Base-by-base conservation (phyloP, 2,329 filamentous ascomycete species). In the Colletotrichum orchidophilum region DNA sequence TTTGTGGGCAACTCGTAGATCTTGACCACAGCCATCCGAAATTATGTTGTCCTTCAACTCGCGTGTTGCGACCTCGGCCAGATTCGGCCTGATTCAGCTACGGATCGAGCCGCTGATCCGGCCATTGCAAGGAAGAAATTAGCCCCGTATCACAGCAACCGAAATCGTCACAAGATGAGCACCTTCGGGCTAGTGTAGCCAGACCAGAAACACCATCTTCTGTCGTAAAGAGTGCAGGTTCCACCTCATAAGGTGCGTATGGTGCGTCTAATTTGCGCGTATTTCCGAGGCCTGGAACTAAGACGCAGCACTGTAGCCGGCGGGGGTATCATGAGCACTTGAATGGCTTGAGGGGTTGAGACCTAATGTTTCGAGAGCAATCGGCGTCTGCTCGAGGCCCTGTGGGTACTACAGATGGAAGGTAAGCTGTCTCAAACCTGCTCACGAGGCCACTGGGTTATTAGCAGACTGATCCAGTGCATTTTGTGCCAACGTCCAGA, bases 401-500 rank as follows among this genome's bases (percentile, higher is more conserved):
- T 21, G n/a, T 18, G 39, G 3, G 18, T 9, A 18, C 4, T 21
- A 21, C 39, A 46, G 39, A 46, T 8, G n/a, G 11, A 55, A 33
- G 53, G n/a, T n/a, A n/a, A 31, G 29, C 31, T 2, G 11, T 21
- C 21, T 13, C 54, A 11, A 21, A 35, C 12, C 11, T 29, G 35
- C 15, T 57, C 33, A 66, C 8, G 50, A 15, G 24, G 29, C n/a
- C n/a, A 12, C n/a, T 1, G 21, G 12, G 5, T 13, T 50, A 29
- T 15, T 13, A 13, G 35, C n/a, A 13, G 15, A 31, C 8, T 29
- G 42, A 2, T n/a, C 26, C 27, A n/a, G 9, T 8, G 27, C 26
- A 13, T 11, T 29, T 15, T 54, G 9, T 2, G 49, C 58, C 58
- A 65, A 35, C 1, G 60, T 69, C 74, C 74, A 75, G 21, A 75